Evolutionary conservation across 345 rosid genomes (phyloP).

Genomic region (Gynandropsis gynandra): DNA sequence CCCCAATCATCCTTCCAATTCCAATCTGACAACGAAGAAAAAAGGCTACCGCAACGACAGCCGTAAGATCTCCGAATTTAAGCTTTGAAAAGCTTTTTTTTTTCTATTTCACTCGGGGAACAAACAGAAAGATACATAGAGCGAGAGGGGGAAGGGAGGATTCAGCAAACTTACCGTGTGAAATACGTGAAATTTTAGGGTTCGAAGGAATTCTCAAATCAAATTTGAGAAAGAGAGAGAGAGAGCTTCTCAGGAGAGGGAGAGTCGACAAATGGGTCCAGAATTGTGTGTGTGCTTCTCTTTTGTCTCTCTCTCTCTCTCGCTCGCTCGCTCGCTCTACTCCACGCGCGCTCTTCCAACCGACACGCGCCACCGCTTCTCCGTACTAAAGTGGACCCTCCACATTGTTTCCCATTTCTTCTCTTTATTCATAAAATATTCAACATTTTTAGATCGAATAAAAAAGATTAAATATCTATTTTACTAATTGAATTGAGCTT

Average conservation of each 20-base stretch:
- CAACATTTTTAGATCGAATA: no score
- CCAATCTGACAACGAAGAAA: slow-evolving; percentile 4
- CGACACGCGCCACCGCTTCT: slow-evolving; percentile 29
- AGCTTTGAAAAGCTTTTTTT: slow-evolving; percentile 18
- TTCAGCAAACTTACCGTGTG: slow-evolving; percentile 22
- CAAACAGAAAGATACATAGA: slow-evolving; percentile 10
- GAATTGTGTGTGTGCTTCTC: background rate
- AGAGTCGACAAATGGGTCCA: slow-evolving; percentile 26
- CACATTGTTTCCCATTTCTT: no score
- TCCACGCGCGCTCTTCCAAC: slow-evolving; percentile 22
- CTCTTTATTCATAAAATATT: no score
- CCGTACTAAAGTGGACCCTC: no score
- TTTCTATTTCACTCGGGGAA: slow-evolving; percentile 23
- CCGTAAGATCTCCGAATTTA: slow-evolving; percentile 33
- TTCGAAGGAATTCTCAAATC: slow-evolving; percentile 8
- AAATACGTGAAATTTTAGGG: slow-evolving; percentile 26
- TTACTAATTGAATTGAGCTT: no score
- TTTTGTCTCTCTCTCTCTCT: background rate
- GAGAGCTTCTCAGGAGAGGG: background rate
- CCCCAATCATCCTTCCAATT: background rate
- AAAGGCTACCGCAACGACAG: slow-evolving; percentile 30
- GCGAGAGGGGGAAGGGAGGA: slow-evolving; percentile 3
- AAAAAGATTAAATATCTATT: no score
- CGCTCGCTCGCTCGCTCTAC: background rate
- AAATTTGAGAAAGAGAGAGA: background rate